Evolutionary conservation across 2,329 filamentous ascomycete genomes (phyloP), one percentile per base, ranked within the genome.

Genomic region (Cladosporium cucumerinum): DNA sequence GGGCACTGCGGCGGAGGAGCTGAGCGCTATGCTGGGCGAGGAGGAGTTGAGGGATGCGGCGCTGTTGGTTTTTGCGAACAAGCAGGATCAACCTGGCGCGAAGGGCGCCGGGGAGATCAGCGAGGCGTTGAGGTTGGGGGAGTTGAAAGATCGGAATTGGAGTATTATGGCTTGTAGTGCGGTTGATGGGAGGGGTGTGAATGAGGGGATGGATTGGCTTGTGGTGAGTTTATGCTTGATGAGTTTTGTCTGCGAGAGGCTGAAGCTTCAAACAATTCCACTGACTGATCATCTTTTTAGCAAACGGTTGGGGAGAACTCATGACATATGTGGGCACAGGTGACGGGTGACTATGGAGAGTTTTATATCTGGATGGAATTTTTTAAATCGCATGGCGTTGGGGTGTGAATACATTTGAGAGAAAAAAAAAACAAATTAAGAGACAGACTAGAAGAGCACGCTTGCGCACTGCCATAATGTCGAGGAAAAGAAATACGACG

Each of bases 121-220:
- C 64, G 94, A 98, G 80, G 94, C 93, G 57, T 80, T 99, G 78
- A 90, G 89, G 73, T 80, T 99, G 70, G 93, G 92, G 62, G 93
- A 97, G 79, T 82, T 99, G 76, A 89, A 94, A 73, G 95, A 99
- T 78, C 86, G 95, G 74, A 99, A 98, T 84, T 99, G 95, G 95
- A 98, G 93, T 79, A 99, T 99, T 76, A 93, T 99, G 77, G 94
- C 93, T 25, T 99, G 95, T 79, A 96, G 92, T 70, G 95, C 95
- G 16, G 94, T 99, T 64, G 95, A 97, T 76, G 95, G 95, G 51
- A 90, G 91, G 74, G 95, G 95, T 77, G 91, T 99, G 52, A 92
- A 89, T 68, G 95, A 99, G 80, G 95, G 95, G 66, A 99, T 99
- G 95, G 95, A 99, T 79, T 99, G 95, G 95, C 83, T 99, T 76